phyloP scores from a whole-genome alignment of 495 filamentous ascomycete genomes.

The Lasiosphaeriaceae sp. region DNA sequence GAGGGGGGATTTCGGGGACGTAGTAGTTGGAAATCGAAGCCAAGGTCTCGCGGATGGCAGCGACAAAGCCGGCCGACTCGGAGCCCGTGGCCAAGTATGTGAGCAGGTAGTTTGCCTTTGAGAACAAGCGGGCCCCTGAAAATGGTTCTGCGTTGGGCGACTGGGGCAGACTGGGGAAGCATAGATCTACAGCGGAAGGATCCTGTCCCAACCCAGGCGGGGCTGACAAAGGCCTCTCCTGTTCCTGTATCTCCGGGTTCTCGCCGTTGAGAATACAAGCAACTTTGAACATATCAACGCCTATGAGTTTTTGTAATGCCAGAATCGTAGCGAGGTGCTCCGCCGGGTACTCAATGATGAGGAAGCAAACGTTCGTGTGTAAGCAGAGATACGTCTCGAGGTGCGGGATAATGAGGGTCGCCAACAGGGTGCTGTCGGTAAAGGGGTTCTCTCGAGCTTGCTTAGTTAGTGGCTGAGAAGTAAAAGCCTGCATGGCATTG shows the following conservation, averaged over 20 bases:
- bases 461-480: slow-evolving; percentile 37
- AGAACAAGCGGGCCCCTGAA: slow-evolving; percentile 3
- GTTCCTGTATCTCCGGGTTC: background rate
- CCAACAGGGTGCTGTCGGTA: slow-evolving; percentile 37
- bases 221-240: background rate
- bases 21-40: slow-evolving; percentile 32
- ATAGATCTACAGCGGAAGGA: slow-evolving; percentile 8
- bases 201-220: background rate
- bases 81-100: slow-evolving; percentile 34
- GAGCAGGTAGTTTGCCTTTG: slow-evolving; percentile 40
- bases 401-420: slow-evolving; percentile 43
- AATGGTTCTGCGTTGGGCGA: background rate
- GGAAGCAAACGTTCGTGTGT: slow-evolving; percentile 36
- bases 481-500: slow-evolving; percentile 47
- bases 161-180: slow-evolving; percentile 1
- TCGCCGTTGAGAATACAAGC: slow-evolving; percentile 38
- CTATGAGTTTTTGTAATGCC: slow-evolving; percentile 40
- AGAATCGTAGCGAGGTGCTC: slow-evolving; percentile 43
- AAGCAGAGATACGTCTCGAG: slow-evolving; percentile 40
- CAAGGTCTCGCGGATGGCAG: slow-evolving; percentile 26
- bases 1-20: slow-evolving; percentile 24
- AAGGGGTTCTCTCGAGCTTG: slow-evolving; percentile 46
- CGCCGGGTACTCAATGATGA: slow-evolving; percentile 44
- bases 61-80: slow-evolving; percentile 38
- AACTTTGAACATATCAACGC: slow-evolving; percentile 39